Evolutionary conservation across 768 basidiomycete genomes (phyloP), one percentile per base, ranked within the genome.

Genomic region (Calocera cornea): DNA sequence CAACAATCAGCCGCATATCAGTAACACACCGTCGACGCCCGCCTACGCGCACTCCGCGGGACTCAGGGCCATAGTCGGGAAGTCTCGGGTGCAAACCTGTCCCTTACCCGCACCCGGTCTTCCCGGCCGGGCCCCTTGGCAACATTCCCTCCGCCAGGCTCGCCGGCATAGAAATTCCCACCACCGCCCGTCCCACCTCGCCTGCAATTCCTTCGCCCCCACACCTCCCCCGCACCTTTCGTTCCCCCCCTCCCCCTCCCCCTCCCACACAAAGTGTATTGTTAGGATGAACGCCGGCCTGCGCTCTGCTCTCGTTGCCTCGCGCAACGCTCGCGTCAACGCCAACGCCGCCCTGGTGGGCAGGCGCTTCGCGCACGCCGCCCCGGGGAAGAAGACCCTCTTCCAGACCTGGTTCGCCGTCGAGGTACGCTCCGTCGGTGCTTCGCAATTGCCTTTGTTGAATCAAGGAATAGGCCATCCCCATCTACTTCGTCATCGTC

Each of bases 401-500:
- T 47, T 47, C 44, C 44, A 47, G 44, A 47, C 44, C 44, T 47
- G 44, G 44, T 47, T 8, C 44, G 44, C 44, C 19, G 44, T 47
- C 24, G 44, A 47, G 44, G 44, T 47, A 19, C 44, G 44, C 24
- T 24, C 44, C 7, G 7, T 19, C 19, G 19, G 8, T 17, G 11
- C 40, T 47, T 47, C 44, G 19, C 40, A 41, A 41, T 10, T 10
- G 19, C 40, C 10, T 41, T 41, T 41, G 40, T 7, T 47, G 36
- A 38, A 5, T 5, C 36, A 14, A 38, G 14, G 36, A 38, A n/a
- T 14, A 47, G 54, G 54, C 54, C 17, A 63, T 63, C 54, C 54
- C 54, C 54, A 63, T 63, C 54, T 63, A 63, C 31, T 8, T 63
- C 34, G 29, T 49, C 65, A 50, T 67, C 24, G 34, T 54, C 34